These are phyloP conservation scores for Auricularia sp. DNA, from an alignment of 768 basidiomycete genomes.

Conservation along the genomic window DNA sequence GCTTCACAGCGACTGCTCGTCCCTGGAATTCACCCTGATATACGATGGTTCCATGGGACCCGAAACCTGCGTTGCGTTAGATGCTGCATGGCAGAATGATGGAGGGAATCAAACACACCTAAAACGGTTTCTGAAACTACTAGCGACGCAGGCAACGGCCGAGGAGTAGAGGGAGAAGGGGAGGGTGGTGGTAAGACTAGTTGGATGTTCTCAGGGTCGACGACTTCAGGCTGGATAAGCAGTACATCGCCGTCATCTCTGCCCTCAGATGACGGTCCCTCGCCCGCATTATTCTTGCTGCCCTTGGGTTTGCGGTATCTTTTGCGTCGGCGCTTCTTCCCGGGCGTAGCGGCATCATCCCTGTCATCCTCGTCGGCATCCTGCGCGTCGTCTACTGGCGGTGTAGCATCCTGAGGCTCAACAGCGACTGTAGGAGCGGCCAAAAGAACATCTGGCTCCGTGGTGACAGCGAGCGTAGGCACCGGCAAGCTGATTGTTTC, in stretches of 20 bases:
- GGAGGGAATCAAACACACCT: slow-evolving; percentile 34
- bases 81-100: background rate
- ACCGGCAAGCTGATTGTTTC: background rate
- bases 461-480: background rate
- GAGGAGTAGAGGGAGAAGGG: slow-evolving; percentile 7
- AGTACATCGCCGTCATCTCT: slow-evolving; percentile 9
- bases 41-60: slow-evolving; percentile 95
- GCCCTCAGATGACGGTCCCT: slow-evolving; percentile 14
- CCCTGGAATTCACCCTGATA: slow-evolving; percentile 93
- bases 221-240: background rate
- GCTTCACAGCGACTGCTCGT: slow-evolving; percentile 96
- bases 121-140: slow-evolving; percentile 65
- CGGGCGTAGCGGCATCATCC: slow-evolving; percentile 16
- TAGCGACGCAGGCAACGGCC: slow-evolving; percentile 34
- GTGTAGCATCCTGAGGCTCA: no score
- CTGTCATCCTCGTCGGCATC: slow-evolving; percentile 20
- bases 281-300: slow-evolving; percentile 33
- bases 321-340: slow-evolving; percentile 18
- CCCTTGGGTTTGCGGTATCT: slow-evolving; percentile 32
- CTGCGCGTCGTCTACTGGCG: background rate
- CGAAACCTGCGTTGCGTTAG: slow-evolving; percentile 52
- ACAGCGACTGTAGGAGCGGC: no score
- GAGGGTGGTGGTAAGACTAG: slow-evolving; percentile 16
- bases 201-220: slow-evolving; percentile 7
- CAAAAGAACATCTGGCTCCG: no score